Percentiles rank a stretch among this genome's conserved stretches.
phyloP scores from a whole-genome alignment of 2,329 filamentous ascomycete species.

The Colletotrichum karsti region DNA sequence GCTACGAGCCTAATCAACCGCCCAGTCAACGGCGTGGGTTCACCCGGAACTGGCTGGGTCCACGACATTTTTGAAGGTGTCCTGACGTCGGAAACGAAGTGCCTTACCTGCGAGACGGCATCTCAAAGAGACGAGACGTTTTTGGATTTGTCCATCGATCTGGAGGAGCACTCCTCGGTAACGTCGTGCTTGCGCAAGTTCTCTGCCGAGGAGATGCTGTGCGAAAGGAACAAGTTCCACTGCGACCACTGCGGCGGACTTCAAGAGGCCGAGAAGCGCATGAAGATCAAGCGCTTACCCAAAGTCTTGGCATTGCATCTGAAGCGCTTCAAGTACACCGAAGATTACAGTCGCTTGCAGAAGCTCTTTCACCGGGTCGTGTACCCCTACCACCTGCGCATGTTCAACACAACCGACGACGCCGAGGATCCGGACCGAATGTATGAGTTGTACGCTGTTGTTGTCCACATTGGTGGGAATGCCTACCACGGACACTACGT shows the following conservation, averaged over 20 bases:
- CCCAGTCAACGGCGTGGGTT: constrained; percentile 54
- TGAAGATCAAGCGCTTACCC: constrained; percentile 97
- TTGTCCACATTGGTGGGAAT: constrained; percentile 96
- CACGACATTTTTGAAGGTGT: constrained; percentile 97
- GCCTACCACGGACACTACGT: constrained; percentile 99
- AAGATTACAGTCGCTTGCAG: constrained; percentile 90
- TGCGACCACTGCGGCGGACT: constrained; percentile 96
- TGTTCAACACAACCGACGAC: constrained; percentile 98
- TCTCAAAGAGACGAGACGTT: constrained; percentile 97
- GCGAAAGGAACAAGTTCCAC: constrained; percentile 98
- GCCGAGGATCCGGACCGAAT: constrained; percentile 91
- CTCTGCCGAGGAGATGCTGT: constrained; percentile 97
- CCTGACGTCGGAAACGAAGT: constrained; percentile 94
- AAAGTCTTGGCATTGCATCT: constrained; percentile 91
- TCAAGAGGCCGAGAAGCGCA: constrained; percentile 97
- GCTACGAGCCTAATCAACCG: constrained; percentile 39
- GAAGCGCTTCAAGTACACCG: constrained; percentile 98
- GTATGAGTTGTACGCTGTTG: constrained; percentile 96
- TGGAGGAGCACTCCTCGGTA: constrained; percentile 94
- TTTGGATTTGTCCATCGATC: constrained; percentile 92
- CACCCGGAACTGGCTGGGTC: constrained; percentile 84
- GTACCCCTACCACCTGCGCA: constrained; percentile 93
- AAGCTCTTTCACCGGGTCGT: constrained; percentile 97
- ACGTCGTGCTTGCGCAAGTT: constrained; percentile 96
- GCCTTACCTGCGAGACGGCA: constrained; percentile 93